Evolutionary conservation across 148 eudicot species (phyloP), one percentile per base, ranked within the genome.

Genomic region (Diospyros lotus): DNA sequence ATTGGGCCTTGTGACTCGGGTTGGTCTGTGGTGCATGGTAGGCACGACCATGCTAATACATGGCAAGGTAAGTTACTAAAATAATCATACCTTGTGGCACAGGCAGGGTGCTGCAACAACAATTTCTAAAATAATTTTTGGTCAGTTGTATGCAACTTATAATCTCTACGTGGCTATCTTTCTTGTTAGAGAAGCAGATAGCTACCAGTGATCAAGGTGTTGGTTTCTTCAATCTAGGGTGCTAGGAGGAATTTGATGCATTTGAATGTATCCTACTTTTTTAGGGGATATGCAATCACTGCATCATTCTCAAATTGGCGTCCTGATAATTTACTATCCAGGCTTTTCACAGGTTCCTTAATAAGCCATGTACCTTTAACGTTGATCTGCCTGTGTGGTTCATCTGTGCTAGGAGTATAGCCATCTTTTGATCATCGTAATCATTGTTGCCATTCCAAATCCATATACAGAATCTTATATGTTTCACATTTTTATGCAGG

Each of bases 401-500:
- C 44, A 38, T 40, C 44, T 40, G 13, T 28, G 28, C 28, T 62
- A 38, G 66, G 14, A 62, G 66, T 44, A 43, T 62, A 11, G 14
- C 40, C 66, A 62, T 62, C 13, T 62, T 17, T 60, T 9, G 41
- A 60, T 28, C 64, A 14, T 9, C 8, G 12, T 54, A 40, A 53
- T 53, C 60, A 54, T 69, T 70, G 38, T 13, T 7, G 55, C 56
- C 40, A 50, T 52, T 44, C 52, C 52, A 48, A 28, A 52, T 64
- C 46, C 38, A 3, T 61, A 64, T 8, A 44, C 15, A 48, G 42
- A 15, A 14, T 64, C 69, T 72, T 41, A 65, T 45, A 13, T 14
- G 5, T 72, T 39, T 5, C 4, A 18, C 15, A 17, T 4, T 55
- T 56, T n/a, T 45, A 68, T 78, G 87, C 88, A 90, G 98, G 82